Evolutionary conservation across 345 rosid species (phyloP).

Genomic region (Dipteronia dyeriana): DNA sequence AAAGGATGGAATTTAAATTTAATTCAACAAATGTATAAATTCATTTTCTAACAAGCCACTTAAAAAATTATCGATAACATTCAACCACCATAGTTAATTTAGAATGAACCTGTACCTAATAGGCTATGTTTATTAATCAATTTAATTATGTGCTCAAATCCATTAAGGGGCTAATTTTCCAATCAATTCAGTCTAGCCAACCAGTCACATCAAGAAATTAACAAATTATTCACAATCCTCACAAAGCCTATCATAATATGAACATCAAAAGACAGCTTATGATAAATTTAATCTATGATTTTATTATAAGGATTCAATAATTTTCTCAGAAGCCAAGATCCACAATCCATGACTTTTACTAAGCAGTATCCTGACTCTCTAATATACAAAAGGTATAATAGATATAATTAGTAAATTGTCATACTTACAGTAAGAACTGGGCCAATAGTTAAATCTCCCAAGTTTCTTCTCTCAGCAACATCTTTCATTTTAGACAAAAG

Average conservation of each 20-base stretch:
- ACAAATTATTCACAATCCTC: background rate
- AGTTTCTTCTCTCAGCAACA: constrained; percentile 84
- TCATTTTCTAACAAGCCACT: too few relatives aligned
- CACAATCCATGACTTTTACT: background rate
- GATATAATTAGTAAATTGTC: background rate
- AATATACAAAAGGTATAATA: background rate
- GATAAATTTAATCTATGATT: background rate
- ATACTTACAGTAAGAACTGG: constrained; percentile 93
- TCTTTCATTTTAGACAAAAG: constrained; percentile 70
- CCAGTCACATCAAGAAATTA: background rate
- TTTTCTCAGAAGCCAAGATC: background rate
- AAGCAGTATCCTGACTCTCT: background rate
- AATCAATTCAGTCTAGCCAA: background rate
- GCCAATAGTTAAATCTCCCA: constrained; percentile 88
- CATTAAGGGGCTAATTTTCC: too few relatives aligned
- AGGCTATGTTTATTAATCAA: too few relatives aligned
- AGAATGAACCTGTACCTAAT: too few relatives aligned
- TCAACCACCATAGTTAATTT: too few relatives aligned
- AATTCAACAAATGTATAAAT: too few relatives aligned
- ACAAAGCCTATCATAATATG: background rate
- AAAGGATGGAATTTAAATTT: too few relatives aligned
- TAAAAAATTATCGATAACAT: too few relatives aligned
- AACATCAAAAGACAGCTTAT: background rate
- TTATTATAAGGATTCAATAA: background rate
- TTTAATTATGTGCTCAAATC: too few relatives aligned